Percentiles rank a stretch among this genome's conserved stretches.
Evolutionary conservation across 306 rosid species (phyloP).

Genomic region (Cucurbita maxima): DNA sequence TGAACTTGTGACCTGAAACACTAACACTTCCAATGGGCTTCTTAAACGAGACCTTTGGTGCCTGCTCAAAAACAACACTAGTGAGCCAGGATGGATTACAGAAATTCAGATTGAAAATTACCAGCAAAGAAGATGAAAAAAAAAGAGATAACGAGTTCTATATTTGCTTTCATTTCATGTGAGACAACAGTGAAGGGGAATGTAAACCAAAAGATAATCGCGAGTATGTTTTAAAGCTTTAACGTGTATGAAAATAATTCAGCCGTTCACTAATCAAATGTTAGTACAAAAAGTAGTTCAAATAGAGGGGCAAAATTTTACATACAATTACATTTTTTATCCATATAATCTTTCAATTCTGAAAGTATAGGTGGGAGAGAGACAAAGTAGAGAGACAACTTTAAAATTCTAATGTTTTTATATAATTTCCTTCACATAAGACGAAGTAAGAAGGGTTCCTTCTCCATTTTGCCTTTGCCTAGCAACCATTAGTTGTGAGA

Average conservation of each 20-base stretch:
- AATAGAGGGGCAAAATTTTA: too few species aligned
- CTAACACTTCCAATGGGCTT: conserved; percentile 37
- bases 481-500: too few species aligned
- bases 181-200: neutral
- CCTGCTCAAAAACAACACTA: conserved; percentile 20
- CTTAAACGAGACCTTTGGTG: conserved; percentile 41
- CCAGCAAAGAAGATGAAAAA: too few species aligned
- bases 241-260: neutral
- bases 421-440: too few species aligned
- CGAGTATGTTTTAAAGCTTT: neutral
- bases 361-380: too few species aligned
- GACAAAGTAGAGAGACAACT: too few species aligned
- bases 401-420: too few species aligned
- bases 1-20: conserved; percentile 48
- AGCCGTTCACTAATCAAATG: neutral
- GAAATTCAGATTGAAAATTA: neutral
- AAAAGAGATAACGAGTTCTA: neutral
- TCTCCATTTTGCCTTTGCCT: too few species aligned
- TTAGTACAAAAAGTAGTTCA: too few species aligned
- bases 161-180: neutral
- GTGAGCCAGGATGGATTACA: neutral
- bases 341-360: too few species aligned
- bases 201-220: neutral
- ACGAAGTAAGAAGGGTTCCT: too few species aligned
- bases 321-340: too few species aligned